These are phyloP conservation scores for Xylaria palmicola DNA, from an alignment of 495 filamentous ascomycete genomes.

Conservation along the genomic window DNA sequence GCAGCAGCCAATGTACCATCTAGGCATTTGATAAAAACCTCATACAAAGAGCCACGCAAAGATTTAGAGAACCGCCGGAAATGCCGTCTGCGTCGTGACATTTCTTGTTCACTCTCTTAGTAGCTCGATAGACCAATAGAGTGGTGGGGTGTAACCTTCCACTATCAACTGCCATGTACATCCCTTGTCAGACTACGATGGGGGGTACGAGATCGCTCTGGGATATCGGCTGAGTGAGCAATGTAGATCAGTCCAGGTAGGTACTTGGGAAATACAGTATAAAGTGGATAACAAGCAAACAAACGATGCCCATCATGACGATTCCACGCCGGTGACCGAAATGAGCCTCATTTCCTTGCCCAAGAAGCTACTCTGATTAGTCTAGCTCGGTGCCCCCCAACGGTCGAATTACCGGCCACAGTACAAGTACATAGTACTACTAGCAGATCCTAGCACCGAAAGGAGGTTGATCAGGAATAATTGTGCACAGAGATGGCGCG, in stretches of 20 bases:
- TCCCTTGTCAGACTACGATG: too few relatives aligned
- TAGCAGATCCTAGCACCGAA: too few relatives aligned
- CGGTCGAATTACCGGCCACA: not conserved
- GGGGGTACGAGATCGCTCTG: too few relatives aligned
- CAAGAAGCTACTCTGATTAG: constrained; percentile 14
- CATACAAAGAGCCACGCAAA: too few relatives aligned
- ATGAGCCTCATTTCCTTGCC: constrained; percentile 18
- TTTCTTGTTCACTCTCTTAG: too few relatives aligned
- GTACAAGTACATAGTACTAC: not conserved
- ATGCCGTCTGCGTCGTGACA: not conserved
- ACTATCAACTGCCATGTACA: too few relatives aligned
- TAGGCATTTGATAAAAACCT: too few relatives aligned
- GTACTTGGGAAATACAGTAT: not conserved
- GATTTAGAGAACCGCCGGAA: not conserved
- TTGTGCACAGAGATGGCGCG: not conserved
- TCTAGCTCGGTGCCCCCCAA: not conserved
- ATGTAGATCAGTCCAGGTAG: not conserved
- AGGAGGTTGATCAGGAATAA: not conserved
- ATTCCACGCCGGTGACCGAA: constrained; percentile 1
- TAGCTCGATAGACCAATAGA: too few relatives aligned
- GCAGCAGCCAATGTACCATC: too few relatives aligned
- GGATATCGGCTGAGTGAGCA: too few relatives aligned
- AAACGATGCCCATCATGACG: not conserved
- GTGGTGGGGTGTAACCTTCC: too few relatives aligned
- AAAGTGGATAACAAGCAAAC: not conserved